phyloP scores from a whole-genome alignment of 1,139 yeast species.

The Nakaseomyces bracarensis region DNA sequence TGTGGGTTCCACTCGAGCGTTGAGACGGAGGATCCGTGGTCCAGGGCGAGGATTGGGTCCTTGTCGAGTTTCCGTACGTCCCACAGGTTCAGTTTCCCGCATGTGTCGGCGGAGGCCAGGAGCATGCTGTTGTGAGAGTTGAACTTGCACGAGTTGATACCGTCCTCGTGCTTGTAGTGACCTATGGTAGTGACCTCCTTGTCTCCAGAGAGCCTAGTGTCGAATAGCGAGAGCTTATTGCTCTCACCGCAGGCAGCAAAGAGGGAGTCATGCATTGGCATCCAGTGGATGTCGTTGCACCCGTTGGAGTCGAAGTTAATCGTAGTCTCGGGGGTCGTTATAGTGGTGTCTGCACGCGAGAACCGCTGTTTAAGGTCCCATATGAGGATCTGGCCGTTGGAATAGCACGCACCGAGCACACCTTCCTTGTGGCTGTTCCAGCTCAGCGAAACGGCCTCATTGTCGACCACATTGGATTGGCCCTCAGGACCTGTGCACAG shows the following conservation, averaged over 20 bases:
- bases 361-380: conserved; percentile 44
- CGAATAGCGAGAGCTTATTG: conserved; percentile 42
- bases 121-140: conserved; percentile 49
- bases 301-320: conserved; percentile 34
- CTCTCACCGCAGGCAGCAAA: conserved; percentile 53
- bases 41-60: conserved; percentile 29
- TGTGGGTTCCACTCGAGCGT: conserved; percentile 74
- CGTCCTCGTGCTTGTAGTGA: conserved; percentile 35
- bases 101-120: conserved; percentile 62
- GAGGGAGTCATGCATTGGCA: conserved; percentile 48
- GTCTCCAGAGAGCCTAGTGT: conserved; percentile 35
- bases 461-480: conserved; percentile 11
- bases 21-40: conserved; percentile 57
- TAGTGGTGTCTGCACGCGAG: conserved; percentile 15
- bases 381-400: conserved; percentile 48
- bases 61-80: conserved; percentile 48
- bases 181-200: conserved; percentile 18
- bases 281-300: conserved; percentile 56
- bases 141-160: conserved; percentile 60
- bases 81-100: conserved; percentile 56
- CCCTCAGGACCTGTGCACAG: conserved; percentile 10
- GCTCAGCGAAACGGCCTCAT: conserved; percentile 26
- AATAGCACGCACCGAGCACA: conserved; percentile 48
- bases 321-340: conserved; percentile 14
- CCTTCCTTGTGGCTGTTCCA: conserved; percentile 54